These are phyloP conservation scores for Balamuthia mandrillaris DNA, from an alignment of 208 protist genomes.

Conservation along the genomic window DNA sequence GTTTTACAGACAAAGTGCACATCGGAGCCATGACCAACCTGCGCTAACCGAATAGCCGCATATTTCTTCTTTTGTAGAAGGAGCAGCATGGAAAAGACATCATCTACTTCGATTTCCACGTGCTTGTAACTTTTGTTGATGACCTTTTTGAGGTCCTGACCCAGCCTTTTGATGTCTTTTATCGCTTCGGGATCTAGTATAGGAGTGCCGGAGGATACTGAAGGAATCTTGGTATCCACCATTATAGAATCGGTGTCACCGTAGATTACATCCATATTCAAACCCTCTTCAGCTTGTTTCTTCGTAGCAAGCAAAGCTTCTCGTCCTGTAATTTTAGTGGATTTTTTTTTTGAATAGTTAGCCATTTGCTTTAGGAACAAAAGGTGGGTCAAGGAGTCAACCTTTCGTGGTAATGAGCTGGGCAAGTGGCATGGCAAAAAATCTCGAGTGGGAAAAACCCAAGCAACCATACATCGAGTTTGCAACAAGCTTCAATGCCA, in stretches of 20 bases:
- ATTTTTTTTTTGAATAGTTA: no score
- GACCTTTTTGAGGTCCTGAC: constrained; percentile 83
- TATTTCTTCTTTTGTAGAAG: constrained; percentile 95
- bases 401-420: constrained; percentile 95
- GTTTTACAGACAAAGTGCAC: constrained; percentile 46
- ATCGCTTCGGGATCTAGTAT: constrained; percentile 60
- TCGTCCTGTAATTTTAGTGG: no score
- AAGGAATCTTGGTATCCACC: constrained; percentile 92
- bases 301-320: constrained; percentile 90
- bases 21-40: constrained; percentile 58
- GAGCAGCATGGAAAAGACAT: constrained; percentile 96
- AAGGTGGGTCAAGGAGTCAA: not conserved
- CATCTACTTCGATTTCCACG: constrained; percentile 99
- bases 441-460: constrained; percentile 95
- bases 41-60: constrained; percentile 83
- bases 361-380: no score
- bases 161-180: constrained; percentile 82
- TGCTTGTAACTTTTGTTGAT: constrained; percentile 95
- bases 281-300: constrained; percentile 84
- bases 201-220: no score
- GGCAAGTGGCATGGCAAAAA: constrained; percentile 96
- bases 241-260: constrained; percentile 99
- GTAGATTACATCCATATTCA: constrained; percentile 82
- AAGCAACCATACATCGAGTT: constrained; percentile 99
- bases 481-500: constrained; percentile 96